phyloP scores from a whole-genome alignment of 352 stramenopile genomes.

The Pythium sp. region DNA sequence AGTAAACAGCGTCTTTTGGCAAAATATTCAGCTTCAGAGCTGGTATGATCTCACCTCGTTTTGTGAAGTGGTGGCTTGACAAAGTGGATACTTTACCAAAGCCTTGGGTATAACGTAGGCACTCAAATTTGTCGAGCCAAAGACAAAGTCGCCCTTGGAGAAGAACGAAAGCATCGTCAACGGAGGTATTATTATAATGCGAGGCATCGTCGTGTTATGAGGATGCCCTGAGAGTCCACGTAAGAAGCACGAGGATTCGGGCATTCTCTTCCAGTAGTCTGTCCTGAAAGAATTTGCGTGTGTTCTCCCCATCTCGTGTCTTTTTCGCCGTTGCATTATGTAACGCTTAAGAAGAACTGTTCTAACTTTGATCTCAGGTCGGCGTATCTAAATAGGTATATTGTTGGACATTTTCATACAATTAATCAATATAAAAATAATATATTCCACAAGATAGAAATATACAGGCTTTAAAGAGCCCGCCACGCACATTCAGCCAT shows the following conservation, averaged over 20 bases:
- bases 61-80: neutral
- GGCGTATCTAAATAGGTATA: neutral
- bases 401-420: neutral
- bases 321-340: neutral
- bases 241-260: no score
- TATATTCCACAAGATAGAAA: neutral
- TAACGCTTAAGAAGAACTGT: neutral
- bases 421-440: neutral
- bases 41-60: neutral
- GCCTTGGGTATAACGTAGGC: neutral
- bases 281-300: no score
- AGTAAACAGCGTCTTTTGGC: neutral
- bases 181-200: no score
- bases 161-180: no score
- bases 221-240: no score
- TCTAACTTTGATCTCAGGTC: neutral
- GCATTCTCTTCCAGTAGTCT: no score
- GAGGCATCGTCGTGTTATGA: no score
- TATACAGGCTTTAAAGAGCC: neutral
- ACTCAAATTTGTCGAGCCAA: neutral
- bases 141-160: no score
- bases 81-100: neutral
- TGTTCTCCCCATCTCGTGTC: neutral
- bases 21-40: neutral
- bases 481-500: constrained; percentile 1